A percentile compares a stretch with the other conserved stretches of the same genome.
phyloP scores from a whole-genome alignment of 306 rosid species.

The Sechiopsis laciniata region DNA sequence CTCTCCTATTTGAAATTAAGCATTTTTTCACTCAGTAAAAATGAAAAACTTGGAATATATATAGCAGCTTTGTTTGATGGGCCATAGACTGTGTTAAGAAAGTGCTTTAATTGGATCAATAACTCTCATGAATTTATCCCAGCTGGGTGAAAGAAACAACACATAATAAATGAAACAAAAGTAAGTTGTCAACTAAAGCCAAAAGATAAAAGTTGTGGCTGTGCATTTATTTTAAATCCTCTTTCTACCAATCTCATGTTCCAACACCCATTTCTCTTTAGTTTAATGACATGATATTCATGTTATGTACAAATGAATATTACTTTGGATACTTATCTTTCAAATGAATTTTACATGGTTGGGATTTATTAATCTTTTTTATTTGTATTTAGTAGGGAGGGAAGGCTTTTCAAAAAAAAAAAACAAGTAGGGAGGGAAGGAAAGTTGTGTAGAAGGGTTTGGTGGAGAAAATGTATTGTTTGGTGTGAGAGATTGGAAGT shows the following conservation, averaged over 20 bases:
- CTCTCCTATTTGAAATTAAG: neutral
- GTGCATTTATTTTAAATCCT: neutral
- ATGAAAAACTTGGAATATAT: neutral
- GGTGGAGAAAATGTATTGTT: too few species aligned
- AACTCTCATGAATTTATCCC: conserved; percentile 8
- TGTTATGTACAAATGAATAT: too few species aligned
- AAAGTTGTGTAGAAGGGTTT: too few species aligned
- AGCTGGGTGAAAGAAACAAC: neutral
- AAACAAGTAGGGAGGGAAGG: too few species aligned
- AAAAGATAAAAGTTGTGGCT: too few species aligned
- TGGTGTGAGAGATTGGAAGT: too few species aligned
- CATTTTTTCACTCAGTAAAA: neutral
- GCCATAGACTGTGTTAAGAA: neutral
- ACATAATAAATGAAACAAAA: conserved; percentile 17
- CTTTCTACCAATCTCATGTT: neutral
- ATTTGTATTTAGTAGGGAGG: too few species aligned
- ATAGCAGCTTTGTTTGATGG: neutral
- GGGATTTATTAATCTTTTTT: too few species aligned
- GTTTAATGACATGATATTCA: neutral
- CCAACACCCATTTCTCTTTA: neutral
- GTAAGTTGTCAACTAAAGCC: too few species aligned
- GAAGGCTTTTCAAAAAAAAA: too few species aligned
- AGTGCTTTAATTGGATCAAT: neutral
- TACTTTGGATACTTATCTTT: too few species aligned
- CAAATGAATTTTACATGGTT: too few species aligned